Base-by-base conservation (phyloP, 352 stramenopile species). In the Phytophthora pluvialis region DNA sequence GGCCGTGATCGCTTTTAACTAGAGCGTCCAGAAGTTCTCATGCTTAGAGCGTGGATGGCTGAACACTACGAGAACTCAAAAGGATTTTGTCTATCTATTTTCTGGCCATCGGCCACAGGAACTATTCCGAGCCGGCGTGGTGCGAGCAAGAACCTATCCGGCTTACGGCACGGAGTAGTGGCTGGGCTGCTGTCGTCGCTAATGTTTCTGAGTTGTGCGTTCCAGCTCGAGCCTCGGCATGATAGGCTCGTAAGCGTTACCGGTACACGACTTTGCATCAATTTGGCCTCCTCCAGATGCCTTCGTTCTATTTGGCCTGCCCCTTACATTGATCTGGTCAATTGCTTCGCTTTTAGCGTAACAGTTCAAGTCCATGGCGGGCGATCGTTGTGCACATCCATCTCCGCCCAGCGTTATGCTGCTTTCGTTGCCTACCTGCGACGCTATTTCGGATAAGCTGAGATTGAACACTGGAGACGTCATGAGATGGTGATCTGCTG, bases 71-170 rank as follows among this genome's bases (percentile, higher is more conserved):
- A 52, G 52, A 12, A 53, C 44, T 39, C 36, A 55, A 70, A 54
- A 29, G 29, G 47, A 60, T 60, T 57, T 8, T 32, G 1, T 10
- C 29, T 28, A 57, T 48, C 48, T 61, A 62, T 71, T 71, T 57
- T 71, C 63, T 71, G 63, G 11, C 25, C 48, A 58, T 47, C 56
- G 15, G 21, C 16, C 38, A 62, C 44, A 18, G 11, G n/a, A 64
- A 16, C 45, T 42, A 39, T 39, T 18, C 36, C 7, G 35, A 35
- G 31, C n/a, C n/a, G n/a, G n/a, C n/a, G n/a, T n/a, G n/a, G n/a
- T n/a, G 31, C 7, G 31, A 35, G 31, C 6, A 31, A 21, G 21
- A 21, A 21, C 21, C n/a, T n/a, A n/a, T n/a, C n/a, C n/a, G n/a
- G n/a, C n/a, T n/a, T n/a, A n/a, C n/a, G n/a, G n/a, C n/a, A n/a